Evolutionary conservation across 1,139 yeast genomes (phyloP).

Genomic region (Saccharomyces hybrid): DNA sequence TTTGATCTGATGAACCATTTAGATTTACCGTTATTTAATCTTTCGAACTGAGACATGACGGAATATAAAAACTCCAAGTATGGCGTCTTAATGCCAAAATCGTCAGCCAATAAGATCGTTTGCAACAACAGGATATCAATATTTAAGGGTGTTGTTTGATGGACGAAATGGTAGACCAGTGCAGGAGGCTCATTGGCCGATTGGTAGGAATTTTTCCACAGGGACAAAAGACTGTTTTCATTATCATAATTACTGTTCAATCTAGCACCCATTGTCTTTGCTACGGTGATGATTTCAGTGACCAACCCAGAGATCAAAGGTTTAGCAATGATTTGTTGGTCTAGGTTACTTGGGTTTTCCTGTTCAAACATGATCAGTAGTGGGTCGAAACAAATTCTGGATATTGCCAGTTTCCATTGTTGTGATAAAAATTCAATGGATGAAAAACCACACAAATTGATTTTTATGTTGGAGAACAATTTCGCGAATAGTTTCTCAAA

Average conservation of each 20-base stretch:
- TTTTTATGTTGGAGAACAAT: conserved; percentile 34
- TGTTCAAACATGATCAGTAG: conserved; percentile 65
- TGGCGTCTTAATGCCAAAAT: conserved; percentile 76
- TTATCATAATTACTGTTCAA: conserved; percentile 30
- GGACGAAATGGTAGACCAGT: conserved; percentile 25
- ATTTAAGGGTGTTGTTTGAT: conserved; percentile 35
- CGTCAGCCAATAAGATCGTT: conserved; percentile 83
- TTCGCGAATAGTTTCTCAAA: conserved; percentile 27
- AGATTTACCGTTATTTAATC: conserved; percentile 40
- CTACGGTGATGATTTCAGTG: conserved; percentile 63
- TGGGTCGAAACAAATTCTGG: conserved; percentile 71
- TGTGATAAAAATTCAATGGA: conserved; percentile 57
- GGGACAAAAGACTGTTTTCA: conserved; percentile 49
- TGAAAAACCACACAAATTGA: conserved; percentile 29
- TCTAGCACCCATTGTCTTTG: conserved; percentile 69
- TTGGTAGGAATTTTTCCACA: conserved; percentile 41
- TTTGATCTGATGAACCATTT: conserved; percentile 35
- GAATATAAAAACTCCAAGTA: conserved; percentile 83
- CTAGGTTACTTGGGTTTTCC: conserved; percentile 49
- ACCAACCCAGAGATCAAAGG: conserved; percentile 77
- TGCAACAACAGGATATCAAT: conserved; percentile 71
- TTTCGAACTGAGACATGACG: conserved; percentile 58
- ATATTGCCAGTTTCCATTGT: conserved; percentile 82
- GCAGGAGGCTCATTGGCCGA: conserved; percentile 20
- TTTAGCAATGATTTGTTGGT: conserved; percentile 66